Percentiles rank a stretch among this genome's conserved stretches.
phyloP scores from a whole-genome alignment of 306 rosid genomes.

The Rubus idaeus region DNA sequence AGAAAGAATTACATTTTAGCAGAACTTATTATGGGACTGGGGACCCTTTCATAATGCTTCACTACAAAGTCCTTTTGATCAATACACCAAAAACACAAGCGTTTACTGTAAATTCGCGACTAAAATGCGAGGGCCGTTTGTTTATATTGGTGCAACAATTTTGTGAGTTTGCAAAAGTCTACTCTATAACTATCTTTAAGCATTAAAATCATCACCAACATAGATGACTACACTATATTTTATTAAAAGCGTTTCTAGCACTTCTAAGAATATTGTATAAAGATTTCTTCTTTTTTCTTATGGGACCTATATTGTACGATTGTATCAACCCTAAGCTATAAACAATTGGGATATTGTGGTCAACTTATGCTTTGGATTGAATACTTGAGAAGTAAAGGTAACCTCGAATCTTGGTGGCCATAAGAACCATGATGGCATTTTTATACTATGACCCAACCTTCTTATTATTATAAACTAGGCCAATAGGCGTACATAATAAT shows the following conservation, averaged over 20 bases:
- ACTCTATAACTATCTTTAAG: neutral
- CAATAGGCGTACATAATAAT: too few species aligned
- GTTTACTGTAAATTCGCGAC: neutral
- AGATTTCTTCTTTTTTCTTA: neutral
- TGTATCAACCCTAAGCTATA: neutral
- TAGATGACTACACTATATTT: too few species aligned
- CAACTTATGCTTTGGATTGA: conserved; percentile 30
- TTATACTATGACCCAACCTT: conserved; percentile 33
- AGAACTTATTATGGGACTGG: neutral
- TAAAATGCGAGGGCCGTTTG: too few species aligned
- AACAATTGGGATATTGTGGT: conserved; percentile 13
- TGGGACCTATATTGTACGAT: neutral
- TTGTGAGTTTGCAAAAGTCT: neutral
- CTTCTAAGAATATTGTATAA: neutral
- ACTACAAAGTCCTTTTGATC: neutral
- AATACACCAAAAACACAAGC: neutral
- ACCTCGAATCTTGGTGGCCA: conserved; percentile 26
- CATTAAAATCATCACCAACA: too few species aligned
- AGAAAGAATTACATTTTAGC: neutral
- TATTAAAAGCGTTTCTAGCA: neutral
- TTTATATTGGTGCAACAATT: neutral
- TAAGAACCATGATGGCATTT: conserved; percentile 36
- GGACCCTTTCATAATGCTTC: neutral
- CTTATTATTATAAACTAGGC: neutral
- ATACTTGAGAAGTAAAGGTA: conserved; percentile 9